Base-by-base conservation (phyloP, 176 grass and related monocot species). In the Lolium rigidum region DNA sequence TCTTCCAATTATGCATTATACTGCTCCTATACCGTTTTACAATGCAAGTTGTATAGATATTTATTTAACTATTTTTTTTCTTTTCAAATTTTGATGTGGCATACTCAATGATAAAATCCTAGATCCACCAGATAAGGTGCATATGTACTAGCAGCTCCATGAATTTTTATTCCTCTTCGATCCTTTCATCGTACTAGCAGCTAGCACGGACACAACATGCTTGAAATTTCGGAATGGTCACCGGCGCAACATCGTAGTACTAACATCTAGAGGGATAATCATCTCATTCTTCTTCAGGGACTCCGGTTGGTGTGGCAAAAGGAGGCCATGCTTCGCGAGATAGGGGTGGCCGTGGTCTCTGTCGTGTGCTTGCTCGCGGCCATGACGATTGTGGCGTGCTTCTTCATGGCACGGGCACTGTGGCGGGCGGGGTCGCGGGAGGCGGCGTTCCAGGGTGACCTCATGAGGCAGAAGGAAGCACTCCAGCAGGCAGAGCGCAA, bases 401-500 rank as follows among this genome's bases (percentile, higher is more conserved):
- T n/a, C 38, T 11, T 87, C 4, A 71, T 64, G 48, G 48, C 10
- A 38, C 65, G 85, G 2, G 26, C 58, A 38, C 7, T 79, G 49
- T 58, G 67, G 86, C 41, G 69, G 16, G 59, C 83, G 18, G 58
- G 50, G 58, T 66, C 78, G 15, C 58, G 69, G 15, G 78, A 92
- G 57, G 78, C 86, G 12, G 9, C 60, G 44, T 67, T 98, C n/a
- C 64, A 83, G 39, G 95, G 83, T 11, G 82, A 93, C 14, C 80
- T 95, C 11, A 86, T 92, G 17, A 84, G 47, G 55, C 87, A 87
- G 82, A 93, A 93, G 77, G 93, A 93, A 80, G 89, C 80, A 48
- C 89, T 93, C 16, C 82, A 81, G 56, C 95, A 95, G 59, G 93
- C 91, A 26, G 95, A 98, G 80, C 87, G 87, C 60, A 98, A 93